Conservation (phyloP, 1,139 yeast genomes). For the Suhomyces taliae region DNA sequence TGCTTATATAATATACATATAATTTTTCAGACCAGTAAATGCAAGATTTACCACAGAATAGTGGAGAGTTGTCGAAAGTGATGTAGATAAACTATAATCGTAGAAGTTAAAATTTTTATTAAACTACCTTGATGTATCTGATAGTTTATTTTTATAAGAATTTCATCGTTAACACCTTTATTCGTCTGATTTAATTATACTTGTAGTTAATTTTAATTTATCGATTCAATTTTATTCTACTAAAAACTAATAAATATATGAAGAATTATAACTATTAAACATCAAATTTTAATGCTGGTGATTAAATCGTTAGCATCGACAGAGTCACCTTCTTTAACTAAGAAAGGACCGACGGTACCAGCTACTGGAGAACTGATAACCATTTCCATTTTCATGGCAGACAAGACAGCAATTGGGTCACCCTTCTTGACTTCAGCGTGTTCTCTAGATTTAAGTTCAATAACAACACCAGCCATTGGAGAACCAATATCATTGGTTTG, state of each 20-base stretch:
- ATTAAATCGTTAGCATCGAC: slow-evolving; percentile 91
- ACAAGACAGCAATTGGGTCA: slow-evolving; percentile 88
- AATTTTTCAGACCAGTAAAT: too few relatives aligned
- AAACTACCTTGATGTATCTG: too few relatives aligned
- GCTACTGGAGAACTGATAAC: slow-evolving; percentile 89
- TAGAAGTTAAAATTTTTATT: too few relatives aligned
- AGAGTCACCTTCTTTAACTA: slow-evolving; percentile 86
- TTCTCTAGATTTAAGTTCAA: slow-evolving; percentile 86
- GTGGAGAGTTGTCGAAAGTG: too few relatives aligned
- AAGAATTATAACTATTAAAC: slow-evolving; percentile 1
- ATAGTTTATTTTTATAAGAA: too few relatives aligned
- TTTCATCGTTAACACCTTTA: too few relatives aligned
- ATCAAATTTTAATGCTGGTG: slow-evolving; percentile 29
- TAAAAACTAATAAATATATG: slow-evolving; percentile 3
- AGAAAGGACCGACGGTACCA: slow-evolving; percentile 77
- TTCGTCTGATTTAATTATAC: background rate
- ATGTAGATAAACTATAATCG: too few relatives aligned
- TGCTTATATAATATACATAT: too few relatives aligned
- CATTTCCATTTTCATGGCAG: slow-evolving; percentile 99
- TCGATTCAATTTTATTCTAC: background rate
- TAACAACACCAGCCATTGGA: slow-evolving; percentile 99
- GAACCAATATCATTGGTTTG: slow-evolving; percentile 95
- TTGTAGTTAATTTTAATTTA: background rate
- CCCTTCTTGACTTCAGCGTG: slow-evolving; percentile 94
- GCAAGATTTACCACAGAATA: too few relatives aligned